Percentiles rank a stretch among this genome's conserved stretches.
phyloP scores from a whole-genome alignment of 192 early-diverging fungal genomes.

The Gigaspora rosea region DNA sequence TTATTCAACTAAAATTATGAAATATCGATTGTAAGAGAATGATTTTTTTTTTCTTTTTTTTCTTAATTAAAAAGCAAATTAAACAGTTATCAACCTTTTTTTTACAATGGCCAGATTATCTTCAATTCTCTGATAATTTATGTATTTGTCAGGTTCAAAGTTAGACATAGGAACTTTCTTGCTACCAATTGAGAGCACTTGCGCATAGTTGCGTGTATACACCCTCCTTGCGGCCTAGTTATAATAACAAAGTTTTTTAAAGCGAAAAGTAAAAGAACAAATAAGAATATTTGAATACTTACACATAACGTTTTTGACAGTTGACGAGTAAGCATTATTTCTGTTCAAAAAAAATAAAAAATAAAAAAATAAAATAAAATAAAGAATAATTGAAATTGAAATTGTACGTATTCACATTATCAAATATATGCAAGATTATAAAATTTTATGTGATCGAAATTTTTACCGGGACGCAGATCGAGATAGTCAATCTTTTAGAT shows the following conservation, averaged over 20 bases:
- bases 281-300: neutral
- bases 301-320: neutral
- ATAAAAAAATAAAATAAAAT: neutral
- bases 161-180: constrained; percentile 88
- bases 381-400: neutral
- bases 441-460: no score
- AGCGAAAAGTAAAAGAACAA: neutral
- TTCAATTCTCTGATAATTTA: constrained; percentile 97
- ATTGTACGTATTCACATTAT: no score
- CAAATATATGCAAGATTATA: no score
- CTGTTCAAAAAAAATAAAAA: neutral
- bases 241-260: neutral
- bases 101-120: constrained; percentile 93
- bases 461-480: no score
- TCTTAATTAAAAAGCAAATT: no score
- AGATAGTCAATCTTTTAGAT: no score
- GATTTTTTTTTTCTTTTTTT: neutral
- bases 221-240: neutral
- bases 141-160: constrained; percentile 89
- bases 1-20: constrained; percentile 6
- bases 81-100: constrained; percentile 67
- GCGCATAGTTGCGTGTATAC: constrained; percentile 7
- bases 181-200: constrained; percentile 10
- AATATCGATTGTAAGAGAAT: neutral
- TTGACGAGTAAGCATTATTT: neutral